These are phyloP conservation scores for Calonectria pseudoturangicola DNA, from an alignment of 2,329 filamentous ascomycete species.

Conservation along the genomic window DNA sequence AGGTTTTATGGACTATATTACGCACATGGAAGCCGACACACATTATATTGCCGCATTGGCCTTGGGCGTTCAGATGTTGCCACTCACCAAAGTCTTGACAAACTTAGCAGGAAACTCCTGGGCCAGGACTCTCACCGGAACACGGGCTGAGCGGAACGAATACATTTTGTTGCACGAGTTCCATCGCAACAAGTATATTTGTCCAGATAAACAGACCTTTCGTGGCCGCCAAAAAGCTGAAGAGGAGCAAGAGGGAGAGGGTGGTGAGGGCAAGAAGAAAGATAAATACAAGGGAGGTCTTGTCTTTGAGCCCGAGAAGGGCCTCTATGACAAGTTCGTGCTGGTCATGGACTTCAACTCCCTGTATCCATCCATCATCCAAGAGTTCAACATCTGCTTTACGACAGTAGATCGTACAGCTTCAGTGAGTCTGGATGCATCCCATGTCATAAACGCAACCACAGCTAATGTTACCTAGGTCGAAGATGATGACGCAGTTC, in stretches of 20 bases:
- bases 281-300: conserved; percentile 99
- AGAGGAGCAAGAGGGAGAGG: conserved; percentile 83
- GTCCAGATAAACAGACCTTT: conserved; percentile 93
- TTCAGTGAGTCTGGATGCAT: conserved; percentile 72
- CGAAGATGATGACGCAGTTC: conserved; percentile 90
- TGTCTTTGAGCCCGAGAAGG: conserved; percentile 98
- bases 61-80: conserved; percentile 91
- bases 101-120: conserved; percentile 98
- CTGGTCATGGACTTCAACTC: conserved; percentile 99
- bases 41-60: conserved; percentile 96
- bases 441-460: not conserved
- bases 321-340: conserved; percentile 97
- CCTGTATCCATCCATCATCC: conserved; percentile 97
- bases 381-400: conserved; percentile 99
- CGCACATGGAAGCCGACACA: conserved; percentile 95
- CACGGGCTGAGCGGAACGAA: conserved; percentile 97
- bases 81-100: conserved; percentile 94
- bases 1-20: conserved; percentile 93
- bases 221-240: conserved; percentile 83
- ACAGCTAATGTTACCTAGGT: conserved; percentile 57
- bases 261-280: conserved; percentile 91
- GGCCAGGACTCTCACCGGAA: conserved; percentile 96
- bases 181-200: conserved; percentile 97
- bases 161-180: conserved; percentile 99
- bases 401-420: conserved; percentile 91